These are phyloP conservation scores for Trichosporon sp. DNA, from an alignment of 1,284 basidiomycete genomes.

Conservation along the genomic window DNA sequence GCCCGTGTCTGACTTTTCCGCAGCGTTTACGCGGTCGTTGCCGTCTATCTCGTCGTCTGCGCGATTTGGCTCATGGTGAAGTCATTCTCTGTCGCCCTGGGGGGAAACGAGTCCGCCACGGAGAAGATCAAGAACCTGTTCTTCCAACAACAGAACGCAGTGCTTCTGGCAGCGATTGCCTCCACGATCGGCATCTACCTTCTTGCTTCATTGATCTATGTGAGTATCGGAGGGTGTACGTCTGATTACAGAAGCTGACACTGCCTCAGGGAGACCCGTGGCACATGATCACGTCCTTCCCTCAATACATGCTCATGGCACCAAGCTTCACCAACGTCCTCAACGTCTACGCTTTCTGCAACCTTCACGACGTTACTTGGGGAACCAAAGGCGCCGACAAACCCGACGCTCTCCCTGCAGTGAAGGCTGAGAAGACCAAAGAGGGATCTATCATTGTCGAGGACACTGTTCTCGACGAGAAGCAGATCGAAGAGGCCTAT, in stretches of 20 bases:
- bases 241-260: not conserved
- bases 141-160: conserved; percentile 64
- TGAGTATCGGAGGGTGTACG: conserved; percentile 55
- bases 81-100: conserved; percentile 65
- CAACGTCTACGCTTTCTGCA: conserved; percentile 95
- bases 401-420: conserved; percentile 85
- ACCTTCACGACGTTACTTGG: conserved; percentile 71
- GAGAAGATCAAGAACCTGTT: conserved; percentile 63
- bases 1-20: not conserved
- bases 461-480: conserved; percentile 56
- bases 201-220: conserved; percentile 80
- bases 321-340: conserved; percentile 90
- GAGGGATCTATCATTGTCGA: conserved; percentile 63
- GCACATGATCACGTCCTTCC: conserved; percentile 97
- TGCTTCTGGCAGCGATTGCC: conserved; percentile 78
- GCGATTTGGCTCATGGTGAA: conserved; percentile 76
- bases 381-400: conserved; percentile 64
- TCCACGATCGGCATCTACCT: conserved; percentile 88
- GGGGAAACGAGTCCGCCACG: conserved; percentile 35
- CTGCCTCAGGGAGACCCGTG: conserved; percentile 78
- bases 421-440: conserved; percentile 75
- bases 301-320: conserved; percentile 83
- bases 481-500: conserved; percentile 85
- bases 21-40: conserved; percentile 73
- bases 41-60: conserved; percentile 75